Evolutionary conservation across 2,329 filamentous ascomycete genomes (phyloP).

Genomic region (Penicillium sp.): DNA sequence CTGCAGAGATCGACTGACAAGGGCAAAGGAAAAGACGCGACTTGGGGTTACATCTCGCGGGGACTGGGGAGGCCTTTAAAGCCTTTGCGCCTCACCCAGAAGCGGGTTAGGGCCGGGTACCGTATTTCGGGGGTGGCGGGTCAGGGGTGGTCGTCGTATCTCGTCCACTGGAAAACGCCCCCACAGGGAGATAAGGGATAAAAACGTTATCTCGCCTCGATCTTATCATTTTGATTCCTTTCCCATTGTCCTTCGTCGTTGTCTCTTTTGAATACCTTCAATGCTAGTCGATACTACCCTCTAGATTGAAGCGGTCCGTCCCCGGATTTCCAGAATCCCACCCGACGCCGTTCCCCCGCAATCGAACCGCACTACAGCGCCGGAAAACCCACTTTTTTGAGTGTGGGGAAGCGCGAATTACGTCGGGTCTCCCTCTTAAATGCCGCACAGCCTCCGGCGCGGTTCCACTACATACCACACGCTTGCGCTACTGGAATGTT

Average conservation of each 20-base stretch:
- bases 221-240: neutral
- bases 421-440: slow-evolving; percentile 5
- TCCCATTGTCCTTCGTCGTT: too few species aligned
- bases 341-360: slow-evolving; percentile 7
- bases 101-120: neutral
- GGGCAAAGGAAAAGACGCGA: too few species aligned
- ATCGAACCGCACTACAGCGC: slow-evolving; percentile 3
- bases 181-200: neutral
- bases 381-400: slow-evolving; percentile 12
- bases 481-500: neutral
- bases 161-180: neutral
- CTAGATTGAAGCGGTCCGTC: neutral
- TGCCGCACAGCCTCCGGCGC: slow-evolving; percentile 4
- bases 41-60: neutral
- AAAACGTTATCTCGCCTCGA: neutral
- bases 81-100: neutral
- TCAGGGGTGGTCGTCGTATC: too few species aligned
- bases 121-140: neutral
- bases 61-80: neutral
- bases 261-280: too few species aligned
- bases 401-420: slow-evolving; percentile 11
- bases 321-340: slow-evolving; percentile 8
- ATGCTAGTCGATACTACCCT: neutral
- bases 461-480: slow-evolving; percentile 6
- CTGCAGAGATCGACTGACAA: too few species aligned